These are phyloP conservation scores for Luffa acutangula DNA, from an alignment of 306 rosid genomes.

Conservation along the genomic window DNA sequence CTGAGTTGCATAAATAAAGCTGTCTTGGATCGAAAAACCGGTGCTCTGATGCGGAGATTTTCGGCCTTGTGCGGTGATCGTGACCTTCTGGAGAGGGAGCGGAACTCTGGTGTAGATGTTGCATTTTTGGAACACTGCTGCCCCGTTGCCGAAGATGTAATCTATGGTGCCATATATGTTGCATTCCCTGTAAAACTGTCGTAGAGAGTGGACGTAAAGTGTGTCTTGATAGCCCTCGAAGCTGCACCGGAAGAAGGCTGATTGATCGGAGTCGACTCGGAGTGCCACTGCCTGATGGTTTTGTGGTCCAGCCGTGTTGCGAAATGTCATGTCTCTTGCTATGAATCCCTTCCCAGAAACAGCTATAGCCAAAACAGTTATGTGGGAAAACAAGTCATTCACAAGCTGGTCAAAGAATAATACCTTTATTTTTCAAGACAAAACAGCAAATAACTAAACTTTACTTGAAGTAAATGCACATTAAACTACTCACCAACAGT, in stretches of 20 bases:
- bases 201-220: conserved; percentile 28
- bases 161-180: conserved; percentile 50
- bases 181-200: conserved; percentile 49
- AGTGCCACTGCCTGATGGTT: conserved; percentile 49
- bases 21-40: conserved; percentile 25
- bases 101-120: conserved; percentile 32
- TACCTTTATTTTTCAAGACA: not conserved
- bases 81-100: conserved; percentile 34
- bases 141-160: conserved; percentile 52
- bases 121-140: conserved; percentile 36
- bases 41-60: conserved; percentile 39
- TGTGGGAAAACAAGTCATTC: not conserved
- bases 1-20: conserved; percentile 23
- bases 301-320: conserved; percentile 38
- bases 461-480: not conserved
- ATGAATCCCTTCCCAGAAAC: conserved; percentile 40
- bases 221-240: conserved; percentile 61
- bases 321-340: conserved; percentile 44
- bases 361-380: conserved; percentile 18
- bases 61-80: conserved; percentile 42
- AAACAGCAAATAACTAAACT: not conserved
- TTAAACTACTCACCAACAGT: conserved; percentile 56
- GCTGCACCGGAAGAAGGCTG: conserved; percentile 39
- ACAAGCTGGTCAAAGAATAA: not conserved
- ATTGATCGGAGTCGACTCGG: conserved; percentile 35